Percentiles rank a stretch among this genome's conserved stretches.
These are phyloP conservation scores for Pelargonium nanum DNA, from an alignment of 345 rosid species.

Conservation along the genomic window DNA sequence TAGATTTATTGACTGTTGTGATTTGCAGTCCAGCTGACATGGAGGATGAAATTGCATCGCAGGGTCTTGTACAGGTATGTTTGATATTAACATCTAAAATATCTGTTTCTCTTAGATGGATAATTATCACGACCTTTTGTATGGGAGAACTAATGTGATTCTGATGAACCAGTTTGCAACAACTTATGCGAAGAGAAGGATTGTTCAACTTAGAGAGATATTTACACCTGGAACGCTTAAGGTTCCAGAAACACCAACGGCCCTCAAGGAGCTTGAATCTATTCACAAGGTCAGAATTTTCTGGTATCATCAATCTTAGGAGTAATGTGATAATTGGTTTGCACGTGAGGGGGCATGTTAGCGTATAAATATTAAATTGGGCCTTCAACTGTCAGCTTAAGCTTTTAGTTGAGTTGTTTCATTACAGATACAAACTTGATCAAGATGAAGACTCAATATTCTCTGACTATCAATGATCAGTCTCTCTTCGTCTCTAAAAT, in stretches of 20 bases:
- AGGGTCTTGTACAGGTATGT: constrained; percentile 72
- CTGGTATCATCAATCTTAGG: too few relatives aligned
- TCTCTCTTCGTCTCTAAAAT: too few relatives aligned
- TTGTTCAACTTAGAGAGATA: constrained; percentile 75
- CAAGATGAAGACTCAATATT: too few relatives aligned
- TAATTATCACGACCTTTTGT: constrained; percentile 2
- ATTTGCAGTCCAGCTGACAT: constrained; percentile 78
- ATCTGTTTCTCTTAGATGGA: background rate
- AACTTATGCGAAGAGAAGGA: constrained; percentile 51
- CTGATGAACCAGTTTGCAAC: constrained; percentile 53
- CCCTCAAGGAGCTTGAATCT: constrained; percentile 83
- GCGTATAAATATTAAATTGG: too few relatives aligned
- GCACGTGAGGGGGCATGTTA: too few relatives aligned
- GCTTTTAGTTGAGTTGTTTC: too few relatives aligned
- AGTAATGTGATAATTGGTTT: too few relatives aligned
- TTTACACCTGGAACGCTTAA: constrained; percentile 53
- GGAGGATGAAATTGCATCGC: constrained; percentile 59
- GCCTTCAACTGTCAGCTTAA: too few relatives aligned
- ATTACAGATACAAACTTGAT: too few relatives aligned
- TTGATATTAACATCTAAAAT: constrained; percentile 1
- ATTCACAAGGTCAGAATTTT: constrained; percentile 63
- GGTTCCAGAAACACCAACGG: constrained; percentile 56
- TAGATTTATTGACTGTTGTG: constrained; percentile 9
- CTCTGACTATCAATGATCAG: too few relatives aligned
- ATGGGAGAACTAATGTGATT: constrained; percentile 1